Evolutionary conservation across 768 basidiomycete species (phyloP).

Genomic region (Zangia roseola): DNA sequence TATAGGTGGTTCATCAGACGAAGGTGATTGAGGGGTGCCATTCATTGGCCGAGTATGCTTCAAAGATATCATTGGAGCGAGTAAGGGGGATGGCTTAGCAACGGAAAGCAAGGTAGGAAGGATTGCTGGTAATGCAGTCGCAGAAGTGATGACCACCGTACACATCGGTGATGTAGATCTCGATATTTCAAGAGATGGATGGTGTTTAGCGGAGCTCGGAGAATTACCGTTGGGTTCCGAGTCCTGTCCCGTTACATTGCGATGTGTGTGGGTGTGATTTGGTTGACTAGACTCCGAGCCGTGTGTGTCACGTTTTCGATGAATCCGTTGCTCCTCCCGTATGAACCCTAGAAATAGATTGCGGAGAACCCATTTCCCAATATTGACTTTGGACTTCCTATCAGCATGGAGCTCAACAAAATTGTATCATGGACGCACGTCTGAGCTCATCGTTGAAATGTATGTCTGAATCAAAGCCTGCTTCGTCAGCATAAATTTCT

Average conservation of each 20-base stretch:
- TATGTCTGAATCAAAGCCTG: conserved; percentile 62
- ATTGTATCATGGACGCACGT: conserved; percentile 46
- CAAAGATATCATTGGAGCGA: conserved; percentile 59
- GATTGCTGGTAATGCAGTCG: conserved; percentile 65
- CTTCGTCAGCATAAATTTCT: conserved; percentile 93
- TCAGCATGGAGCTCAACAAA: conserved; percentile 8
- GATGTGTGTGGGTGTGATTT: conserved; percentile 21
- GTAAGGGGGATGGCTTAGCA: conserved; percentile 51
- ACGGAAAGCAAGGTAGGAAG: conserved; percentile 47
- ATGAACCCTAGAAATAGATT: conserved; percentile 84
- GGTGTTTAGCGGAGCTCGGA: conserved; percentile 19
- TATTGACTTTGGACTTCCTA: conserved; percentile 59
- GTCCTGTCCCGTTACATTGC: conserved; percentile 20
- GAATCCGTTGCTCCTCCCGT: conserved; percentile 58
- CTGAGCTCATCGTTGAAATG: conserved; percentile 76
- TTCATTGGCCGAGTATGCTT: conserved; percentile 30
- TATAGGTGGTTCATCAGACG: conserved; percentile 28
- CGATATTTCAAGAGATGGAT: conserved; percentile 32
- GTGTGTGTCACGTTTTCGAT: conserved; percentile 33
- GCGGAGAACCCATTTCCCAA: conserved; percentile 87
- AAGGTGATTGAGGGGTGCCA: conserved; percentile 46
- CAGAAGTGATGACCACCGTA: conserved; percentile 55
- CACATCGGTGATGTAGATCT: conserved; percentile 23
- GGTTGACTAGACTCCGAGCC: conserved; percentile 16
- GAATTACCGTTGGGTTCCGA: conserved; percentile 26